phyloP scores from a whole-genome alignment of 768 basidiomycete genomes.

The Myochromella boudieri region DNA sequence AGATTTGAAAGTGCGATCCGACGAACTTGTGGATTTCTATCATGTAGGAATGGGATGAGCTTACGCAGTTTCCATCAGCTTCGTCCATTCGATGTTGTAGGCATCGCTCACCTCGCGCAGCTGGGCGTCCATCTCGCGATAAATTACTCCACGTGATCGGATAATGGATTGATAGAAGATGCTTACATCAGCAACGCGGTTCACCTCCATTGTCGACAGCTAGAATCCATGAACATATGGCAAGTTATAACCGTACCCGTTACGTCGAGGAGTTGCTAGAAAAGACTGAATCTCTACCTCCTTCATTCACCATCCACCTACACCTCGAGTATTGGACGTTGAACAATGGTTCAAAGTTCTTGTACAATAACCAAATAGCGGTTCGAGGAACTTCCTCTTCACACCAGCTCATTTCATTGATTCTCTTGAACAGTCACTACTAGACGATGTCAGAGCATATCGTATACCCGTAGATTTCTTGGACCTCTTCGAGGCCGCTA shows the following conservation, averaged over 20 bases:
- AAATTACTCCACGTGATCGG: constrained; percentile 31
- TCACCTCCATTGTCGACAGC: constrained; percentile 14
- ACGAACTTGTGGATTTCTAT: constrained; percentile 84
- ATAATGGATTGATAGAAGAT: constrained; percentile 13
- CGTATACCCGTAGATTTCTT: constrained; percentile 86
- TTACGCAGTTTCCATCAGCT: constrained; percentile 27
- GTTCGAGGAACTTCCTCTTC: constrained; percentile 25
- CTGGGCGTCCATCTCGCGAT: constrained; percentile 40
- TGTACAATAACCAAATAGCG: constrained; percentile 79
- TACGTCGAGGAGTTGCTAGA: constrained; percentile 61
- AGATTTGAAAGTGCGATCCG: constrained; percentile 85
- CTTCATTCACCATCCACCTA: constrained; percentile 80
- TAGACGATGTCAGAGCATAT: constrained; percentile 82
- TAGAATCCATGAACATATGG: constrained; percentile 43
- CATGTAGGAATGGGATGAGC: constrained; percentile 83
- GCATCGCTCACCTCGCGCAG: constrained; percentile 41
- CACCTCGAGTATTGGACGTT: constrained; percentile 81
- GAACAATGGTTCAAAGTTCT: constrained; percentile 78
- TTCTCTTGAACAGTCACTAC: constrained; percentile 55
- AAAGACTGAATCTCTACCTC: constrained; percentile 51
- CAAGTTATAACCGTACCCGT: constrained; percentile 74
- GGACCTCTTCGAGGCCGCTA: constrained; percentile 72
- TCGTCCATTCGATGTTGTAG: not conserved
- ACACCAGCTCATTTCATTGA: not conserved
- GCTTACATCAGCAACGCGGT: constrained; percentile 19